Base-by-base conservation (phyloP, 1,139 yeast genomes). In the Diutina rugosa region DNA sequence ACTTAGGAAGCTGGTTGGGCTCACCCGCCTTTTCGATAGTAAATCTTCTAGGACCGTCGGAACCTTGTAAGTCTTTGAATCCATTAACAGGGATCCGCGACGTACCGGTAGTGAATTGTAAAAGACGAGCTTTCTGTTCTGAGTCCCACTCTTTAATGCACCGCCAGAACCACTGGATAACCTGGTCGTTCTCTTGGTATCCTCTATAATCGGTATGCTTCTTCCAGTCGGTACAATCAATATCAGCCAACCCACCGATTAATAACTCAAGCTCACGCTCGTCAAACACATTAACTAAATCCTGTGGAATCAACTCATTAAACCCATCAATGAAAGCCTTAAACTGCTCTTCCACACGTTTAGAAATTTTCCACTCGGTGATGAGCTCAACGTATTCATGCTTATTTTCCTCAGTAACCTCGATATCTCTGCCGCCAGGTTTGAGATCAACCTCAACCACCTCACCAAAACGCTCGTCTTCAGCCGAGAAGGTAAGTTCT, bases 61-160 rank as follows among this genome's bases (percentile, higher is more conserved):
- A 87, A 61, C 99, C 99, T 73, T 93, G 99, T 64, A 93, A 78
- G 72, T 93, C 99, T 72, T 93, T 93, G 77, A 93, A 93, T 49
- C 99, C 99, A 71, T 93, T 93, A 62, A 93, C 99, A 2, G 99
- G 99, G 59, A 95, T 91, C 75, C 99, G 87, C 29, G 97, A 90
- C 2, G 99, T 93, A 77, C 99, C 99, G 0, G 99, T 93, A 21
- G 98, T 91, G 68, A 93, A 93, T 72, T 95, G 99, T 65, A 93
- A 77, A 67, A 93, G 77, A 71, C 99, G 83, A 1, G 98, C 96
- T 72, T 91, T 88, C 70, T 91, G 97, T 72, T 93, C 99, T 56
- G 91, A 82, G 69, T 91, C 98, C 97, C 97, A 91, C 67, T 86
- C 89, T 56, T 86, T 79, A 63, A 95, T 85, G 73, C 96, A 87